Base-by-base conservation (phyloP, 257 asterid species). In the Lantana camara region DNA sequence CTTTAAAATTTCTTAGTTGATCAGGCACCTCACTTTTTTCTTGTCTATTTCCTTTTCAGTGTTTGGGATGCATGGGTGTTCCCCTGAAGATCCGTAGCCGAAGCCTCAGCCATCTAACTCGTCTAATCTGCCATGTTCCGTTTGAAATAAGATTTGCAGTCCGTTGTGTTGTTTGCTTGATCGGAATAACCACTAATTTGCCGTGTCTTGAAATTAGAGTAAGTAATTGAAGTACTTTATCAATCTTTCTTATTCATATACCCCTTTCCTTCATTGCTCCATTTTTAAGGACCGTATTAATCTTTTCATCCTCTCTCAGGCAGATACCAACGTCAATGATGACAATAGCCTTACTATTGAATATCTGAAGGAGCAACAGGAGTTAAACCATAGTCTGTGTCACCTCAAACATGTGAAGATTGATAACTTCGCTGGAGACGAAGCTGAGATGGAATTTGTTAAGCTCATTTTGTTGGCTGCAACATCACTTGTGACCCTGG, bases 121-220 rank as follows among this genome's bases (percentile, higher is more conserved):
- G 27, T 41, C 27, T 53, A 0, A 5, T 2, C 9, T 24, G 13
- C 5, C 0, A 5, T 6, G 1, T 53, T 53, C 14, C n/a, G 7
- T 53, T 53, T 53, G 5, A 0, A 6, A 5, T 0, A 20, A 53
- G 13, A 13, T 40, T 0, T 53, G 12, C 6, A 22, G 11, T 53
- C 22, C 7, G 11, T 7, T 24, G 22, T 24, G 41, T 17, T 27
- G 22, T 53, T 27, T 27, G 41, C 41, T 27, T 53, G 40, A 5
- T 53, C 6, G 15, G 41, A 53, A 53, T 22, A 40, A 14, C 41
- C 40, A 40, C 59, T 7, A 53, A 53, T 53, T 27, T 53, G 38
- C 41, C 6, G 6, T 12, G 21, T 27, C 59, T 53, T 27, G 1
- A 53, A 5, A 24, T 52, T 24, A 1, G 5, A n/a, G 59, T 27